Conservation (phyloP, 257 asterid genomes). For the Penstemon barbatus region DNA sequence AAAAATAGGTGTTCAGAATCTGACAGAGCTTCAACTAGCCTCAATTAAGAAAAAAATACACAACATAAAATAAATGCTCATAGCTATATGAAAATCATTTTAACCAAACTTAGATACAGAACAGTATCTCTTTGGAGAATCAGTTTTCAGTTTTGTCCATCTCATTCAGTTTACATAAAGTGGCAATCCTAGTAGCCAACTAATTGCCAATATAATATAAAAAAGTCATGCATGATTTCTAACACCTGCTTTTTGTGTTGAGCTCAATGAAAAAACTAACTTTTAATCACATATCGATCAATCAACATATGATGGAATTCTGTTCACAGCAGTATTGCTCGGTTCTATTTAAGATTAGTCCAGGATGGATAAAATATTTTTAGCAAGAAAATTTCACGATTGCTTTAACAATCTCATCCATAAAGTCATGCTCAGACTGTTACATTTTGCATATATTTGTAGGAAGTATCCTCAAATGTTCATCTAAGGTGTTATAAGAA, state of each 20-base stretch:
- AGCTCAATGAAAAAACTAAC: neutral
- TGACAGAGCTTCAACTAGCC: slow-evolving; percentile 6
- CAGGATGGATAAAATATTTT: neutral
- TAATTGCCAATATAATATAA: no score
- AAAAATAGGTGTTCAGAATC: slow-evolving; percentile 1
- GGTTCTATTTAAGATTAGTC: neutral
- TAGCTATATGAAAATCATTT: neutral
- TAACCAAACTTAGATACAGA: neutral
- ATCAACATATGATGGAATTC: no score
- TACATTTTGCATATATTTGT: neutral
- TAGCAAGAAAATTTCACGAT: neutral
- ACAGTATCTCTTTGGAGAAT: neutral
- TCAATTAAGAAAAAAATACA: neutral
- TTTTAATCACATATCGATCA: neutral
- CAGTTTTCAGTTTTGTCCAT: neutral
- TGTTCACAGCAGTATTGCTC: neutral
- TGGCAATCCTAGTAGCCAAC: neutral
- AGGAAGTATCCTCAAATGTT: neutral
- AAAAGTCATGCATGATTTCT: neutral
- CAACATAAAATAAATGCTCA: neutral
- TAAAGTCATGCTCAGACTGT: neutral
- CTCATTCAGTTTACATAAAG: neutral
- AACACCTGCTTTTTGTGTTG: neutral
- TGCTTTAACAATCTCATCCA: neutral
- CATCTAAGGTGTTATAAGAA: neutral